Base-by-base conservation (phyloP, 257 asterid species). In the Thymus quinquecostatus region DNA sequence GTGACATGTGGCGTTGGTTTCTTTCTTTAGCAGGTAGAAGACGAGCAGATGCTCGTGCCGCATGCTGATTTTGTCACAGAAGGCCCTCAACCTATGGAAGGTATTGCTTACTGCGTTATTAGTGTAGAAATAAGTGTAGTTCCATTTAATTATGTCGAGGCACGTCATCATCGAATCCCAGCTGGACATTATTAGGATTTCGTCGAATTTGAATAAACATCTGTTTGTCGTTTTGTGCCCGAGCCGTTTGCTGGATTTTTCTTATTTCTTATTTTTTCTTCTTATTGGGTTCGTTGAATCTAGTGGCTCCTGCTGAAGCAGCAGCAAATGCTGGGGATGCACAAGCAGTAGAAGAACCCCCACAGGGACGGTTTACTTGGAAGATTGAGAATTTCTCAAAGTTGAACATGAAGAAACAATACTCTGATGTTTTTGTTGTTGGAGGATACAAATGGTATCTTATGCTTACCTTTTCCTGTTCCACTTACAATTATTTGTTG, bases 11-110 rank as follows among this genome's bases (percentile, higher is more conserved):
- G 43, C 66, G 56, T 64, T 68, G 57, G 64, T 64, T 60, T 69
- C 21, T 72, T 60, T 65, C 43, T 68, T 64, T 72, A 60, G 83
- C 84, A 86, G 87, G 85, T 82, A 66, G 92, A 79, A 79, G 89
- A 83, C 38, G 86, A 86, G 51, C 87, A 84, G 84, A 83, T 88
- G 89, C 83, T 86, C 9, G 92, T 86, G 64, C 95, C 92, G 28
- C 86, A 81, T 75, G 76, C 90, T 1, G 86, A 86, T 70, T 77
- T 80, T 13, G 81, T 64, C 56, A 71, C 72, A 2, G 89, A 85
- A 78, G 91, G 88, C 12, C 89, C 96, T 71, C 88, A 85, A 60
- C 89, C 90, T 2, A 82, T 85, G 96, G 96, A 89, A 89, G 96
- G 92, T 89, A 82, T 78, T 62, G 54, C 38, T 30, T 34, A 47